Evolutionary conservation across 768 basidiomycete genomes (phyloP).

Genomic region (Suillus americanus): DNA sequence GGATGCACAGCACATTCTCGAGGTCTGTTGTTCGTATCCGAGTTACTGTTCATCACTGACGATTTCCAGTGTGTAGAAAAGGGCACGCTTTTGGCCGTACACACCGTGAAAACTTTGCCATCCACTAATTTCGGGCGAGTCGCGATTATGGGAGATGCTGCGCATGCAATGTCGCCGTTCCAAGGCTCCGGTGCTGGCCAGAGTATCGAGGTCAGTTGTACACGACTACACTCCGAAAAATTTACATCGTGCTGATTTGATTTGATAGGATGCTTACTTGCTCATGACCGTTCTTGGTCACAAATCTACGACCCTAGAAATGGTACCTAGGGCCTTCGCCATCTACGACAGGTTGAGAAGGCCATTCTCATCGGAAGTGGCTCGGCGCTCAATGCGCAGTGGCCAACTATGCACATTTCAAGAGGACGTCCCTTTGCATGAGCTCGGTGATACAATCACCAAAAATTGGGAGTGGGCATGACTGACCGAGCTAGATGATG

Average conservation of each 20-base stretch:
- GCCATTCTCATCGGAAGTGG: slow-evolving; percentile 41
- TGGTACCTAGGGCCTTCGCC: slow-evolving; percentile 39
- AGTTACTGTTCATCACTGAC: slow-evolving; percentile 3
- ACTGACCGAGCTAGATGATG: slow-evolving; percentile 21
- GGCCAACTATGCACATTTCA: slow-evolving; percentile 19
- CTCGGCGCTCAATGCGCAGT: slow-evolving; percentile 21
- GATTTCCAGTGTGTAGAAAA: slow-evolving; percentile 48
- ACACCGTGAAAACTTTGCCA: slow-evolving; percentile 50
- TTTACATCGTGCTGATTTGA: neutral
- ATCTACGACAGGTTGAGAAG: slow-evolving; percentile 53
- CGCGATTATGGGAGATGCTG: slow-evolving; percentile 45
- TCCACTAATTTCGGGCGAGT: slow-evolving; percentile 53
- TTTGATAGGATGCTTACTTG: slow-evolving; percentile 35
- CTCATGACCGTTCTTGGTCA: slow-evolving; percentile 46
- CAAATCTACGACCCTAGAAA: slow-evolving; percentile 28
- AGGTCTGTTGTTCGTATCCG: slow-evolving; percentile 38
- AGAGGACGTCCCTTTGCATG: slow-evolving; percentile 32
- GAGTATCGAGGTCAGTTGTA: slow-evolving; percentile 38
- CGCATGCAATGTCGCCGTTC: slow-evolving; percentile 42
- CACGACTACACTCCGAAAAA: neutral
- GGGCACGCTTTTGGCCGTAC: slow-evolving; percentile 62
- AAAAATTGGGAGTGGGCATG: slow-evolving; percentile 60
- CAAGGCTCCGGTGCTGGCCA: slow-evolving; percentile 45
- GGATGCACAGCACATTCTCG: slow-evolving; percentile 55
- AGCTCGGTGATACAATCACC: slow-evolving; percentile 42